These are phyloP conservation scores for Lentinula raphanica DNA, from an alignment of 768 basidiomycete genomes.

Conservation along the genomic window DNA sequence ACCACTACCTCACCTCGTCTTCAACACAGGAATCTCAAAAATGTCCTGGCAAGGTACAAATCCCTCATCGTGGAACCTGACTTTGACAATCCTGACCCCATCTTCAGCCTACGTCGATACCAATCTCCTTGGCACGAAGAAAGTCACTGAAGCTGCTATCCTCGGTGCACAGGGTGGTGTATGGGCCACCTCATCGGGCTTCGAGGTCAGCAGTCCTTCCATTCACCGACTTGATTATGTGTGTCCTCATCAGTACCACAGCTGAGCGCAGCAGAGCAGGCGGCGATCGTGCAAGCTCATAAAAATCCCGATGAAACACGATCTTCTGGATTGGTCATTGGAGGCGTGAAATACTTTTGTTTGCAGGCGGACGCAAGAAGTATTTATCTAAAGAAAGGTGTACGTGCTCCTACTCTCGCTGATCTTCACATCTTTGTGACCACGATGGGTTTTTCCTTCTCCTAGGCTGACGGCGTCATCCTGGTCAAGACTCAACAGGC, in stretches of 20 bases:
- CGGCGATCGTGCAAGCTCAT: constrained; percentile 47
- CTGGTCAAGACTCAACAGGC: constrained; percentile 82
- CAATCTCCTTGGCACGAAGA: constrained; percentile 71
- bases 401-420: constrained; percentile 30
- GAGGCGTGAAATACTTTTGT: constrained; percentile 71
- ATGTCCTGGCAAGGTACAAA: constrained; percentile 78
- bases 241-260: constrained; percentile 23
- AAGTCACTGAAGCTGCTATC: constrained; percentile 73
- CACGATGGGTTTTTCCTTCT: neutral
- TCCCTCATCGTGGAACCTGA: neutral
- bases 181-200: constrained; percentile 65
- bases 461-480: constrained; percentile 66
- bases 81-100: neutral
- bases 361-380: constrained; percentile 43
- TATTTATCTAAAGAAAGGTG: constrained; percentile 75
- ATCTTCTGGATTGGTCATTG: constrained; percentile 58
- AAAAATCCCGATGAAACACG: constrained; percentile 32
- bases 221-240: neutral
- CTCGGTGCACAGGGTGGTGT: constrained; percentile 69
- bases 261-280: constrained; percentile 65
- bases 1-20: constrained; percentile 1
- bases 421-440: neutral
- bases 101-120: constrained; percentile 75
- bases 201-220: constrained; percentile 39
- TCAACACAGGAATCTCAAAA: constrained; percentile 9